A percentile compares a stretch with the other conserved stretches of the same genome.
Evolutionary conservation across 768 basidiomycete genomes (phyloP).

Genomic region (Collybia mongolica): DNA sequence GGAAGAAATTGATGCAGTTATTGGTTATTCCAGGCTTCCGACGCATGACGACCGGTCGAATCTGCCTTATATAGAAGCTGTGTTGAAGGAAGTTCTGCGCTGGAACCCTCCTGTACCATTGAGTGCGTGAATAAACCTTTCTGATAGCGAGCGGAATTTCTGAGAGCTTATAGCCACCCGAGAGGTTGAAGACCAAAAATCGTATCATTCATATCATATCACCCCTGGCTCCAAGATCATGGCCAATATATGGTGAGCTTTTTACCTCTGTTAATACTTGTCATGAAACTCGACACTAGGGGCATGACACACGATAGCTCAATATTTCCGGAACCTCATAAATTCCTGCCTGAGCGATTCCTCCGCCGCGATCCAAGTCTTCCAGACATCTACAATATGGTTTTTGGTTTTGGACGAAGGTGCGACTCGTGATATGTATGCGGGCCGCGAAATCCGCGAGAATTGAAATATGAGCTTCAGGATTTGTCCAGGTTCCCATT

Average conservation of each 20-base stretch:
- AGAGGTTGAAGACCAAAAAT: conserved; percentile 31
- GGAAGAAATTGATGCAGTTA: conserved; percentile 12
- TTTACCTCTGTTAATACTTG: background rate
- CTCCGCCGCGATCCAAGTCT: conserved; percentile 28
- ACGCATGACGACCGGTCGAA: conserved; percentile 8
- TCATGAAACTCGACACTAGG: background rate
- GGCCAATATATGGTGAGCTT: conserved; percentile 28
- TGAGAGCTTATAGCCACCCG: background rate
- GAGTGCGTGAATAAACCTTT: conserved; percentile 5
- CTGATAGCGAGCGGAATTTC: background rate
- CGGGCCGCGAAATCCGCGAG: too few species aligned
- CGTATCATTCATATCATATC: conserved; percentile 45
- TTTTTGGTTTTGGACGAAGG: conserved; percentile 41
- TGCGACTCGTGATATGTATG: too few species aligned
- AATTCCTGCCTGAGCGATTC: conserved; percentile 47
- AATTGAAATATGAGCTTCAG: too few species aligned
- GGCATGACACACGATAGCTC: conserved; percentile 23
- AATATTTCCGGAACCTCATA: conserved; percentile 29
- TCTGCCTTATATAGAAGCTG: conserved; percentile 13
- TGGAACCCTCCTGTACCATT: conserved; percentile 15
- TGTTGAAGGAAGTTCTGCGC: conserved; percentile 9
- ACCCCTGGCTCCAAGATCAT: conserved; percentile 39
- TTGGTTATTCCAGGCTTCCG: conserved; percentile 10
- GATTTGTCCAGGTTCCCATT: too few species aligned
- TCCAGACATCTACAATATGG: conserved; percentile 26